These are phyloP conservation scores for Moesziomyces sp. DNA, from an alignment of 1,284 basidiomycete species.

Conservation along the genomic window DNA sequence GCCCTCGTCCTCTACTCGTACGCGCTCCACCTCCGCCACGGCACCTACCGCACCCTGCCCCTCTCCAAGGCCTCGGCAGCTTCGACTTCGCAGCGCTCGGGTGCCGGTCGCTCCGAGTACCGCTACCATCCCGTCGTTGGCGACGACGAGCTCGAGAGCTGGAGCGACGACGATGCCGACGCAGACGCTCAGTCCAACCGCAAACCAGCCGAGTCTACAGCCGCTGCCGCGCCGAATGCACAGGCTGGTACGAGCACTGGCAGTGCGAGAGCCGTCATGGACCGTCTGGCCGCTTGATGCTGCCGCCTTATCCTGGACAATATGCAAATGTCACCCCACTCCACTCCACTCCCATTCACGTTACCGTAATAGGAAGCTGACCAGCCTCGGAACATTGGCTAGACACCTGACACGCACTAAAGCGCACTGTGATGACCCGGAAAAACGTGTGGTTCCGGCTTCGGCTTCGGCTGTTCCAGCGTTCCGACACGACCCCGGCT, in stretches of 20 bases:
- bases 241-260: not conserved
- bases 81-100: constrained; percentile 63
- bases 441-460: no score
- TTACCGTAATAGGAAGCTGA: no score
- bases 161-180: constrained; percentile 58
- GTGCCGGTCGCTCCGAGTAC: constrained; percentile 36
- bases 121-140: constrained; percentile 50
- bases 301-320: not conserved
- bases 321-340: not conserved
- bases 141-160: constrained; percentile 51
- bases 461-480: no score
- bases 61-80: constrained; percentile 72
- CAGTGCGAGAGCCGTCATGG: constrained; percentile 31
- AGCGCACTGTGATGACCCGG: no score
- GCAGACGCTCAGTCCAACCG: constrained; percentile 7
- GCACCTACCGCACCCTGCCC: constrained; percentile 86
- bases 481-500: no score
- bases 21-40: constrained; percentile 88
- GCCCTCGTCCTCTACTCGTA: constrained; percentile 91
- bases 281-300: constrained; percentile 27
- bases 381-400: no score
- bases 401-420: no score
- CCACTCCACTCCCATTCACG: not conserved
- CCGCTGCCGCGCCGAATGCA: not conserved
- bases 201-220: not conserved